phyloP scores from a whole-genome alignment of 768 basidiomycete genomes.

The Dentipellis fragilis region DNA sequence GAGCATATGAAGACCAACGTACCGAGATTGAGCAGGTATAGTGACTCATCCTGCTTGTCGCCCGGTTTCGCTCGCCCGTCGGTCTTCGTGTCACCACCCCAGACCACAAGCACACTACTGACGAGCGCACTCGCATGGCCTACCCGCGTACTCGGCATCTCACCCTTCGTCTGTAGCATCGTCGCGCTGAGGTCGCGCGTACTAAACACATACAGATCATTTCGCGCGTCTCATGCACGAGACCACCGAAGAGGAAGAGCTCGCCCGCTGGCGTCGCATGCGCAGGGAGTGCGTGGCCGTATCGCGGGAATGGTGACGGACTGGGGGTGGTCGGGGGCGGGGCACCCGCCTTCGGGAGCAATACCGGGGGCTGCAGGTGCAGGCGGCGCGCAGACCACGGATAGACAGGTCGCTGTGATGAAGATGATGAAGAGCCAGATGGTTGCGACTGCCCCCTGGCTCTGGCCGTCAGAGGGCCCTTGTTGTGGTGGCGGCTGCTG shows the following conservation, averaged over 20 bases:
- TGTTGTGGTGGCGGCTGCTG: constrained; percentile 15
- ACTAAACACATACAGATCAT: constrained; percentile 90
- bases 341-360: constrained; percentile 54
- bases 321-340: constrained; percentile 60
- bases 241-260: constrained; percentile 93
- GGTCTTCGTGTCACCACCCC: constrained; percentile 96
- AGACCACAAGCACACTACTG: constrained; percentile 90
- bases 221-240: constrained; percentile 85
- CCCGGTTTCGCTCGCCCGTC: constrained; percentile 46
- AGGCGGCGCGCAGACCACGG: constrained; percentile 81
- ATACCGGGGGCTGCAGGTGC: constrained; percentile 53
- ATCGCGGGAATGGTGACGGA: constrained; percentile 89
- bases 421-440: too few species aligned
- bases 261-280: constrained; percentile 73
- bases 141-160: constrained; percentile 83
- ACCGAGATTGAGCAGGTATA: constrained; percentile 94
- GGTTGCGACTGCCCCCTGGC: too few species aligned
- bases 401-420: constrained; percentile 48
- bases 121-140: constrained; percentile 95
- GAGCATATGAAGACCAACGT: constrained; percentile 4
- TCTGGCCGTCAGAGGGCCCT: constrained; percentile 16
- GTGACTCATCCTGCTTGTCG: constrained; percentile 82
- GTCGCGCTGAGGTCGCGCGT: constrained; percentile 70
- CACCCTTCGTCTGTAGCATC: constrained; percentile 80
- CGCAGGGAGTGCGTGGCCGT: constrained; percentile 87